phyloP scores from a whole-genome alignment of 345 rosid species.

The Heritiera fomes region DNA sequence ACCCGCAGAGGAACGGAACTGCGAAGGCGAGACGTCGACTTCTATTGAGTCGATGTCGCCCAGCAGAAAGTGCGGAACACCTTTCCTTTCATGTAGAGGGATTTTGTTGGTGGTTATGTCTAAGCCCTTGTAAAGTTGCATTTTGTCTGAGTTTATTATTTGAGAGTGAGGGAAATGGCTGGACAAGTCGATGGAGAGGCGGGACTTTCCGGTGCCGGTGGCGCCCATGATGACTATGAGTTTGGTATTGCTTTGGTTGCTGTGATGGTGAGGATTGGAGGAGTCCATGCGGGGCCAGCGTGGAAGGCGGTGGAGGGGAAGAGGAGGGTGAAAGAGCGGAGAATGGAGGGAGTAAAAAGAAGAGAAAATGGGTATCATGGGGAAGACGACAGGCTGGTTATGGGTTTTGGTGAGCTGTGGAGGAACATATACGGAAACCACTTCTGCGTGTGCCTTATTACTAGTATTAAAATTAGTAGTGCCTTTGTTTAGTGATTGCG shows the following conservation, averaged over 20 bases:
- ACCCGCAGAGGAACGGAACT: conserved; percentile 59
- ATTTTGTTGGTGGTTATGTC: conserved; percentile 90
- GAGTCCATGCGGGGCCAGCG: conserved; percentile 24
- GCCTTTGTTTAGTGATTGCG: background rate
- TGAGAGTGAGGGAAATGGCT: conserved; percentile 47
- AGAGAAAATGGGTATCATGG: conserved; percentile 1
- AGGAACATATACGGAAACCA: conserved; percentile 12
- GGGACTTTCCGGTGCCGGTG: conserved; percentile 82
- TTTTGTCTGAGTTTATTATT: conserved; percentile 88
- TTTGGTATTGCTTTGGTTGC: conserved; percentile 47
- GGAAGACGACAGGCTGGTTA: conserved; percentile 18
- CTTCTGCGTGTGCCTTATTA: background rate
- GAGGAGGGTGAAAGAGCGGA: background rate
- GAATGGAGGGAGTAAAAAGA: conserved; percentile 10
- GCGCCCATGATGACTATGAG: conserved; percentile 82
- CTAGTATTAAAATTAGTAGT: background rate
- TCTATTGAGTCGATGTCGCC: conserved; percentile 47
- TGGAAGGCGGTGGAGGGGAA: conserved; percentile 7
- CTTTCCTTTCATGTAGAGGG: conserved; percentile 50
- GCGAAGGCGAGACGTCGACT: conserved; percentile 52
- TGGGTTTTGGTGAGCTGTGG: conserved; percentile 20
- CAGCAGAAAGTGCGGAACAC: conserved; percentile 77
- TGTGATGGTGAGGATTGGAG: conserved; percentile 13
- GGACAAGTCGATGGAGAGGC: conserved; percentile 80
- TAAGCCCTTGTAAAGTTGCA: conserved; percentile 74